phyloP scores from a whole-genome alignment of 2,329 filamentous ascomycete genomes.

The Akanthomyces dipterigenus region DNA sequence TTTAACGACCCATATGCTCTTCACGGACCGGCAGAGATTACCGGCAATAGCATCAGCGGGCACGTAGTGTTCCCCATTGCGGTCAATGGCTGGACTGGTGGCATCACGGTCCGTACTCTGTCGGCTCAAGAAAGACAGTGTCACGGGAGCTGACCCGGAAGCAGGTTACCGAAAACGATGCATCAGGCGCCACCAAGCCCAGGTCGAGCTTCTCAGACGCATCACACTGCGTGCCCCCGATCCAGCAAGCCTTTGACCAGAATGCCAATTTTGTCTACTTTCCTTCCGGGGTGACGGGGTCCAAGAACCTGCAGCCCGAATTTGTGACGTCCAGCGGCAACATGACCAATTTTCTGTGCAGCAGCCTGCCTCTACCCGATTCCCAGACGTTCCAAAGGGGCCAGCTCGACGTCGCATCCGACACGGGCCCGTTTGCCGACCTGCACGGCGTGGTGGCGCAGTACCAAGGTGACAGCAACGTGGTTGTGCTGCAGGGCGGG shows the following conservation, averaged over 20 bases:
- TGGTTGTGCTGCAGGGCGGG: constrained; percentile 16
- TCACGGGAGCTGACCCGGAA: background rate
- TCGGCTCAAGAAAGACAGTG: background rate
- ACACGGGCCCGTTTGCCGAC: constrained; percentile 14
- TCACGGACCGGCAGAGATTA: constrained; percentile 16
- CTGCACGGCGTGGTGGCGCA: constrained; percentile 18
- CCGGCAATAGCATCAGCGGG: constrained; percentile 18
- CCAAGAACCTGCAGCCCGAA: constrained; percentile 17
- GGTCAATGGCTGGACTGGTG: constrained; percentile 20
- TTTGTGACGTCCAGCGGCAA: constrained; percentile 18
- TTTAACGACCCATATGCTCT: constrained; percentile 16
- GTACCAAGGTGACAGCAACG: constrained; percentile 21
- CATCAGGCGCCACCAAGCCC: constrained; percentile 15
- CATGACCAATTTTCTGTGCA: constrained; percentile 21
- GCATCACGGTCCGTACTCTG: constrained; percentile 11
- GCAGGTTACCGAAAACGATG: constrained; percentile 18
- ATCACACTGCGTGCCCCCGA: constrained; percentile 14
- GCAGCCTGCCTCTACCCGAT: constrained; percentile 16
- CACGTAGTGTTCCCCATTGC: constrained; percentile 20
- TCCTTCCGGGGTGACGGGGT: constrained; percentile 15
- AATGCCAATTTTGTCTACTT: constrained; percentile 19
- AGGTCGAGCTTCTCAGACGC: constrained; percentile 18
- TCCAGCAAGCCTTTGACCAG: constrained; percentile 17
- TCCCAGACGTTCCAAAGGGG: constrained; percentile 15
- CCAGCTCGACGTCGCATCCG: constrained; percentile 16